Percentiles rank a stretch among this genome's conserved stretches.
phyloP scores from a whole-genome alignment of 2,329 filamentous ascomycete genomes.

The Colletotrichum cordylinicola region DNA sequence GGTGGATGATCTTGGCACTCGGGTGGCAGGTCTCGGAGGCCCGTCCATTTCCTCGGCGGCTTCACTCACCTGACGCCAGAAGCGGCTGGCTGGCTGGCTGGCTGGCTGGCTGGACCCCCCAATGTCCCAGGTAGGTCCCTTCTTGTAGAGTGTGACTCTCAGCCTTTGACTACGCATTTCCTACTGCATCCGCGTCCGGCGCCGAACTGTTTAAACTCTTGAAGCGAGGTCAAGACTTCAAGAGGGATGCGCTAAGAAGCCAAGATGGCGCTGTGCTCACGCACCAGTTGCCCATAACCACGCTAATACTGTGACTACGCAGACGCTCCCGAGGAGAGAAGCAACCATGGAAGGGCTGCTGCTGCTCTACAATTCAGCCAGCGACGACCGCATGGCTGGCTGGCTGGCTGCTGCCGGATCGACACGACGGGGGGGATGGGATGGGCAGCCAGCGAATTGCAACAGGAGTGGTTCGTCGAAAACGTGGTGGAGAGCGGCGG shows the following conservation, averaged over 20 bases:
- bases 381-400: conserved; percentile 5
- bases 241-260: neutral
- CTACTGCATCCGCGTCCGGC: neutral
- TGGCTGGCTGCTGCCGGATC: conserved; percentile 19
- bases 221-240: neutral
- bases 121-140: neutral
- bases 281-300: neutral
- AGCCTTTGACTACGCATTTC: neutral
- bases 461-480: conserved; percentile 1
- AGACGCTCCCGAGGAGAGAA: neutral
- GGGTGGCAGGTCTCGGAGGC: neutral
- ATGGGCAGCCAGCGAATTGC: neutral
- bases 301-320: neutral
- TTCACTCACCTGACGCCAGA: neutral
- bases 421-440: neutral
- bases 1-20: neutral
- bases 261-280: neutral
- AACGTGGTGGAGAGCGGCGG: neutral
- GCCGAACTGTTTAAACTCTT: neutral
- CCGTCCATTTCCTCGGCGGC: neutral
- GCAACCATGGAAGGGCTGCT: neutral
- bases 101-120: neutral
- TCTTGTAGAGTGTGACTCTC: neutral
- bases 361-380: neutral
- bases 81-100: neutral